These are phyloP conservation scores for Geranomyces variabilis DNA, from an alignment of 192 early-diverging fungal species.

Conservation along the genomic window DNA sequence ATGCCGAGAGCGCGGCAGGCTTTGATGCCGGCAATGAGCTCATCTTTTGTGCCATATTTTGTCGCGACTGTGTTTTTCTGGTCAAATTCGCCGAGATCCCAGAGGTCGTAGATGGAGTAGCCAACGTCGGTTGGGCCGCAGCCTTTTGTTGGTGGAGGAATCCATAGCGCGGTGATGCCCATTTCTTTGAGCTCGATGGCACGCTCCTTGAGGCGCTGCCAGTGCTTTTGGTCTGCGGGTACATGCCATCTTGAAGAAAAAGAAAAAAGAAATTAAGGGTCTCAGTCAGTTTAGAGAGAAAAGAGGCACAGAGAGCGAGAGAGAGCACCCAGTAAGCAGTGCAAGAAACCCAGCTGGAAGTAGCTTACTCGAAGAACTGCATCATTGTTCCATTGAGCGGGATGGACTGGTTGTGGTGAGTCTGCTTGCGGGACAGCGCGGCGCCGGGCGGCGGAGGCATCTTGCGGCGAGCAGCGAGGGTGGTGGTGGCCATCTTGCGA, in stretches of 20 bases:
- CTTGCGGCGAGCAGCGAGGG: conserved; percentile 15
- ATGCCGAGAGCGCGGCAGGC: conserved; percentile 40
- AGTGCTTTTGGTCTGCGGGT: conserved; percentile 38
- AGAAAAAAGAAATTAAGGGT: no score
- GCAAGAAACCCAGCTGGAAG: conserved; percentile 8
- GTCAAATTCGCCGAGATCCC: conserved; percentile 56
- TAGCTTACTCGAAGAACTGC: conserved; percentile 24
- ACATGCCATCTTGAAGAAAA: conserved; percentile 16
- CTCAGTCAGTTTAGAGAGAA: no score
- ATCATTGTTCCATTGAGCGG: conserved; percentile 40
- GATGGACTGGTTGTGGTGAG: conserved; percentile 33
- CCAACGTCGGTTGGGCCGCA: conserved; percentile 42
- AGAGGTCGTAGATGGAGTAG: conserved; percentile 53
- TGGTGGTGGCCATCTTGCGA: no score
- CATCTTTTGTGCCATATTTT: conserved; percentile 53
- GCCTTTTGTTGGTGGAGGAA: conserved; percentile 54
- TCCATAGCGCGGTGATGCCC: conserved; percentile 52
- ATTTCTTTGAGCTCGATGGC: conserved; percentile 40
- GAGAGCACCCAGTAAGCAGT: no score
- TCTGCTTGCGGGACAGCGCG: conserved; percentile 7
- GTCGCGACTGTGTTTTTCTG: conserved; percentile 52
- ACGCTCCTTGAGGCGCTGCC: conserved; percentile 40
- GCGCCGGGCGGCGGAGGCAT: conserved; percentile 15
- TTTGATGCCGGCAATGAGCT: conserved; percentile 47
- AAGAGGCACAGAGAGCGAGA: no score